Base-by-base conservation (phyloP, 345 rosid genomes). In the Pistacia integerrima region DNA sequence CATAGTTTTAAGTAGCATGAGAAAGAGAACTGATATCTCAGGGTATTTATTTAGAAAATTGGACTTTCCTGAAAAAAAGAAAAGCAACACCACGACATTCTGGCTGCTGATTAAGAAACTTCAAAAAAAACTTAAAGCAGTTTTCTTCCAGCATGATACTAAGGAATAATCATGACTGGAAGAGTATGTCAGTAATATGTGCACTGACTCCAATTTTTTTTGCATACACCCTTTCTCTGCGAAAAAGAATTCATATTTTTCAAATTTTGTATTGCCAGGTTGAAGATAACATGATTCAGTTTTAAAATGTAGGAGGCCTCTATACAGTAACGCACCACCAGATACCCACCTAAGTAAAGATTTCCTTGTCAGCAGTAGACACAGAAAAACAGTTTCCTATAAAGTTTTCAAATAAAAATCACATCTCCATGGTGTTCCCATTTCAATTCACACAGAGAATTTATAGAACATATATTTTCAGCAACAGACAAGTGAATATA, bases 1-100 rank as follows among this genome's bases (percentile, higher is more conserved):
- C 46, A 57, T 60, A 80, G 44, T 67, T 56, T 30, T 52, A 60
- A 56, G 64, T 69, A 49, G 35, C 36, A 72, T 33, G 64, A 65
- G 64, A 56, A 36, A 69, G 33, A 51, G 41, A 65, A 66, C 3
- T 8, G 38, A 64, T 14, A 16, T 69, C 52, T 57, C 46, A n/a
- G 60, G 33, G 51, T 18, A 46, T 51, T 62, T 36, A 22, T 20
- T 16, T 67, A 30, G 0, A 49, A 48, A 18, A 17, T 59, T 14
- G 30, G 30, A 72, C 44, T 59, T 38, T 16, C 38, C 62, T 35
- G 38, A 22, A 12, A 35, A 64, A n/a, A 0, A 38, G 12, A 35
- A 64, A 35, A 0, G 62, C n/a, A 13, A 38, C 20, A 64, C 13
- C 52, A 73, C 76, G 36, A 55, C 33, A 52, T 17, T 11, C 30